Conservation (phyloP, 2,329 filamentous ascomycete genomes). For the Aspergillus awamori region DNA sequence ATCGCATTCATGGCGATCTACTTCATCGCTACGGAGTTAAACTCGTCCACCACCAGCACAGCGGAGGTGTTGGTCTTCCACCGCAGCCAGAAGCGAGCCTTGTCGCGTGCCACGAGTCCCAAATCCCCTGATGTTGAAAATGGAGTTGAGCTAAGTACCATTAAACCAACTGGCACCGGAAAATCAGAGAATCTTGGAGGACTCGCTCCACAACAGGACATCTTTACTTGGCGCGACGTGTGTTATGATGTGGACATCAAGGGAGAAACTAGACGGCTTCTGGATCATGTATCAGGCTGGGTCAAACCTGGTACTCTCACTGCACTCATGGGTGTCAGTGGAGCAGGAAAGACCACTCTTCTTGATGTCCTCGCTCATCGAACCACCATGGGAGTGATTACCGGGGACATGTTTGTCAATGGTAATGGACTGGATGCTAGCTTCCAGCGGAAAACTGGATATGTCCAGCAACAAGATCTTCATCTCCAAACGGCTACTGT, state of each 20-base stretch:
- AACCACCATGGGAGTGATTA: conserved; percentile 82
- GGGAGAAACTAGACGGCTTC: neutral
- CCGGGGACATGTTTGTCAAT: conserved; percentile 80
- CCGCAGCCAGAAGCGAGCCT: conserved; percentile 49
- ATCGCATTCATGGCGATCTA: conserved; percentile 64
- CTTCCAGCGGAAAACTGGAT: conserved; percentile 40
- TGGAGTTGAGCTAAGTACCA: neutral
- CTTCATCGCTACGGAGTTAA: conserved; percentile 47
- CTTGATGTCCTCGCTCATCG: conserved; percentile 83
- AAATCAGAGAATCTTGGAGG: conserved; percentile 48
- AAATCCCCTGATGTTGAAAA: conserved; percentile 10
- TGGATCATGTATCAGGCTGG: conserved; percentile 61
- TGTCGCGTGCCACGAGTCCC: conserved; percentile 7
- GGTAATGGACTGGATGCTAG: conserved; percentile 65
- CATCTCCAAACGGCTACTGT: conserved; percentile 83
- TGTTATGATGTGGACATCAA: conserved; percentile 57
- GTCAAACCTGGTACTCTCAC: conserved; percentile 89
- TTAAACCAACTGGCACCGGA: conserved; percentile 1
- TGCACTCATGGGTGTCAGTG: conserved; percentile 86
- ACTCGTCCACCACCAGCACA: conserved; percentile 69
- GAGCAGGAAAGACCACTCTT: conserved; percentile 88
- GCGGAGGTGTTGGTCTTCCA: conserved; percentile 75
- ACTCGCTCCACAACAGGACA: conserved; percentile 59
- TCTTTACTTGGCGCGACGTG: conserved; percentile 80
- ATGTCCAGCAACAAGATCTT: conserved; percentile 85